Base-by-base conservation (phyloP, 2,329 filamentous ascomycete species). In the Penicillium brevicompactum region DNA sequence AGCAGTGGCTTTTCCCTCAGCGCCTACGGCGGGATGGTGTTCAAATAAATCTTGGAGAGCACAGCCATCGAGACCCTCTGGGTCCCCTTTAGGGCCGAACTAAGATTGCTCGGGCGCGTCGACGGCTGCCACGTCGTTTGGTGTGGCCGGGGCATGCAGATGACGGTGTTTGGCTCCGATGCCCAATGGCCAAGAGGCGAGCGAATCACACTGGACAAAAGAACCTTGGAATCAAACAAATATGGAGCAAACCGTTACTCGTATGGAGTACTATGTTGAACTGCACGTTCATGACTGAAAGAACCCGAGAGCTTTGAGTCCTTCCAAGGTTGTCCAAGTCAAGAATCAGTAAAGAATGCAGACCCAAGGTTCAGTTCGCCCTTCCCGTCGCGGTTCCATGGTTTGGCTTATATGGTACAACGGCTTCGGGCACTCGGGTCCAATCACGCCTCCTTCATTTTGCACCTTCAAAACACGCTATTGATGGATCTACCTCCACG, bases 111-210 rank as follows among this genome's bases (percentile, higher is more conserved):
- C 42, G 51, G 50, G 32, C 56, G 60, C 46, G 46, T 63, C 41
- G 32, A 53, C 22, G 59, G 24, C 46, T 66, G 62, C 62, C 64
- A 66, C 64, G 64, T 65, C 56, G 62, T 54, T 46, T 42, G 42
- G 40, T 50, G 40, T 56, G 56, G 49, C 59, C 48, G 57, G 57
- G 55, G 50, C 61, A 56, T 61, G 57, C 61, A 63, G 55, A 53
- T 57, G 61, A 61, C 55, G 51, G 34, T 31, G 34, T 49, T 58
- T 51, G 42, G 42, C 18, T 41, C 44, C 5, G 30, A 22, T 53
- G 54, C 54, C 56, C 54, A 24, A 40, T 38, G 13, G 34, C 34
- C 34, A n/a, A 37, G 34, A 37, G 34, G 34, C 34, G 34, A 37
- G 34, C 6, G 13, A 37, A 37, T n/a, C 34, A n/a, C 34, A 37